Evolutionary conservation across 2,329 filamentous ascomycete genomes (phyloP), one percentile per base, ranked within the genome.

Genomic region (Ceratocystis papillata): DNA sequence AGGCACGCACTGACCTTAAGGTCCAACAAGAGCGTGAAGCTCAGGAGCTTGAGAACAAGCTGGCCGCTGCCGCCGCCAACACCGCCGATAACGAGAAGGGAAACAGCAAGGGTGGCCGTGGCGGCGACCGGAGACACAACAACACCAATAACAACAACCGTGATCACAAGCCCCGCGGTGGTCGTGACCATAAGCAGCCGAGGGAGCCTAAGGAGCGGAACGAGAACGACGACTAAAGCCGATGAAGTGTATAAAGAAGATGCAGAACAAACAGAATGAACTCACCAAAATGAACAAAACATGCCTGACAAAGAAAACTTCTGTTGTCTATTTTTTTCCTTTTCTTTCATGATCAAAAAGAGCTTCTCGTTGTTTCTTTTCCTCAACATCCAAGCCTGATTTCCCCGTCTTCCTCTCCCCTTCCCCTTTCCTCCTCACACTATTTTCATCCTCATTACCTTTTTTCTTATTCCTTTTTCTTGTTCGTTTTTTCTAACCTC

Each of bases 1-100:
- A 84, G 74, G 90, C 96, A 80, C 87, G 95, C 80, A 81, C 87
- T 77, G 87, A 89, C 72, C 92, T 88, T 71, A 82, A 88, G 72
- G 79, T 84, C 65, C 85, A 89, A 76, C 87, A 85, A 78, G 90
- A 95, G 79, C 87, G 87, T 71, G 90, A 90, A 77, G 76, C 81
- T 70, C 85, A 85, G 75, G 86, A 89, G 75, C 76, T 84, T 28
- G 88, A 90, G 78, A 81, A 85, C 71, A 89, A 89, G 77, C 73
- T 85, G 64, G 77, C 78, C 67, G 79, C 75, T 66, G 74, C 75
- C 22, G 74, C 75, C 44, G 63, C 78, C 62, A 73, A 76, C 67
- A 71, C 70, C 53, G n/a, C 17, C 25, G 70, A 70, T 64, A 72
- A 69, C 68, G 73, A 73, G 41, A 71, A 70, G 65, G 37, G 37